Base-by-base conservation (phyloP, 1,284 basidiomycete genomes). In the Tilletiaria anomala region DNA sequence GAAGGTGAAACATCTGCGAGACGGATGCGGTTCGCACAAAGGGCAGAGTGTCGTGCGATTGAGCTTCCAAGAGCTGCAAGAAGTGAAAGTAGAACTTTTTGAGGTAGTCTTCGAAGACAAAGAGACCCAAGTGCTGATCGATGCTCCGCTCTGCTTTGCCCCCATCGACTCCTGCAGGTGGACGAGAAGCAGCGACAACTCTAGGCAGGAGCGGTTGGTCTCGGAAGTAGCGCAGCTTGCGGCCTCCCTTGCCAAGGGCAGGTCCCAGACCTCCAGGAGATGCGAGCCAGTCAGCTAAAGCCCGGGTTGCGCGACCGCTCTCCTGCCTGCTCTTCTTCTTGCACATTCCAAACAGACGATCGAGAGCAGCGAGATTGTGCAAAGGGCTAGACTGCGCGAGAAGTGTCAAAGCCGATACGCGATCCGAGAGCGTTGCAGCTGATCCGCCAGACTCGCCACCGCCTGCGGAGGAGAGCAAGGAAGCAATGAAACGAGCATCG, bases 61-160 rank as follows among this genome's bases (percentile, higher is more conserved):
- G 75, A 2, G 75, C 76, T 81, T 97, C 91, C 31, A 97, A 76
- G 32, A 84, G 76, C 65, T 93, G 83, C 6, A 99, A 75, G 35
- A 96, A 72, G 14, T 79, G 79, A 70, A 93, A 96, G 73, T 93
- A 96, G 69, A 82, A 94, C 57, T 87, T 88, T 70, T 99, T 99
- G 43, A 96, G 70, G 79, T 85, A 89, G 60, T 97, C 89, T 66
- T 99, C 93, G 65, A 91, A 97, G 48, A 82, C 81, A 79, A 82
- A 97, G 3, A 83, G 51, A 8, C 88, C 61, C 0, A 94, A 70
- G 64, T 85, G 78, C 35, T 77, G 73, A 48, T 91, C 59, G 14
- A 48, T 38, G 38, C 40, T 46, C 45, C 53, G 54, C n/a, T n/a
- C n/a, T n/a, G 39, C 38, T 14, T 41, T 19, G 14, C n/a, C n/a